Base-by-base conservation (phyloP, 441 rosid genomes). In the Bruguiera hainesii region DNA sequence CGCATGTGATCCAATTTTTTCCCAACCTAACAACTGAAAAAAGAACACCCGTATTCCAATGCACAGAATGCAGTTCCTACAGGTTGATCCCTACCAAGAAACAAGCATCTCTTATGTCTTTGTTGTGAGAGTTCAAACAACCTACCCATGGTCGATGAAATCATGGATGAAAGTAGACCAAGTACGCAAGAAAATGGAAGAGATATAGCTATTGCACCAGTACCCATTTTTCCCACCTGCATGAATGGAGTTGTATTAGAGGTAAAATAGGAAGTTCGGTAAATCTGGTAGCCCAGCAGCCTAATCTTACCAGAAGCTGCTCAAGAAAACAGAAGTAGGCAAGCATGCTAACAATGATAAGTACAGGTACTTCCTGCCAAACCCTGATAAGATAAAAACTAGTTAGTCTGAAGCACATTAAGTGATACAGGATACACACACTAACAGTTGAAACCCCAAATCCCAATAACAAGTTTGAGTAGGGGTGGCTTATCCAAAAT, bases 281-380 rank as follows among this genome's bases (percentile, higher is more conserved):
- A 61, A 55, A 72, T 52, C 16, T 60, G 6, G 25, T 48, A 3
- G 66, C 15, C 51, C n/a, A 66, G 62, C 48, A 18, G 52, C 49
- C 68, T 48, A 37, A 69, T 56, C 81, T 75, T 81, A 91, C 99
- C 94, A 94, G 72, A 39, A 91, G 96, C 80, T 89, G 98, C 85
- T 94, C 99, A 0, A 94, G 96, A 79, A 88, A 91, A 74, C 98
- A 94, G 75, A 94, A 94, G 82, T 94, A 94, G 9, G 94, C 88
- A n/a, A 91, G 97, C 97, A 91, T 88, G 87, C 98, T 91, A 69
- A 94, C 78, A 31, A 91, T 86, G 70, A 94, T 92, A 21, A 94
- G 90, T 65, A 91, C 80, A 0, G 99, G 99, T 1, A 88, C 89
- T 76, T 94, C 97, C 80, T 87, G 98, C 99, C 99, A 90, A 53